Evolutionary conservation across 2,329 filamentous ascomycete species (phyloP).

Genomic region (Ophiostoma ulmi): DNA sequence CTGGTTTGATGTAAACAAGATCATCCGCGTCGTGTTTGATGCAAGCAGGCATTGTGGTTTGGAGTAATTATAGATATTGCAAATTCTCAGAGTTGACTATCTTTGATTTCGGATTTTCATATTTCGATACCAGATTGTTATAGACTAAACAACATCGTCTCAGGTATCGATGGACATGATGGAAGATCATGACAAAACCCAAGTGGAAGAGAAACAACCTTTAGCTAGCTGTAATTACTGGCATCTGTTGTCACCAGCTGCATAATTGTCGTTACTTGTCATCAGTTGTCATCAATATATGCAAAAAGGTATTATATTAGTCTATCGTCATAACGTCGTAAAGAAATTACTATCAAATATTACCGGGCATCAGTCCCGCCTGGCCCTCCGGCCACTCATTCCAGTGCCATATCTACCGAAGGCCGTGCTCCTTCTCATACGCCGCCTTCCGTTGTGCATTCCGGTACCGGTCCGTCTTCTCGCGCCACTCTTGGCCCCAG

Average conservation of each 20-base stretch:
- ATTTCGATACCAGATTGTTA: too few relatives aligned
- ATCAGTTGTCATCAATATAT: too few relatives aligned
- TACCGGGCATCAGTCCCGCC: not conserved
- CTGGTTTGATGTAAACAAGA: not conserved
- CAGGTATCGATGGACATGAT: too few relatives aligned
- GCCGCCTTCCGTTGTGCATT: constrained; percentile 34
- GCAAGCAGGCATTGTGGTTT: not conserved
- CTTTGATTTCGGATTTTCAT: too few relatives aligned
- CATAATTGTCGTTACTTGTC: too few relatives aligned
- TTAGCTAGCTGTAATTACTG: too few relatives aligned
- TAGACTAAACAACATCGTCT: too few relatives aligned
- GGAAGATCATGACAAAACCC: too few relatives aligned
- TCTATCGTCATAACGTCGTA: constrained; percentile 6
- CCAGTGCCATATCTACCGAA: not conserved
- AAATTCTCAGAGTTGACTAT: too few relatives aligned
- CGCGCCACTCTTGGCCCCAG: constrained; percentile 49
- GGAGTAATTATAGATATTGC: not conserved
- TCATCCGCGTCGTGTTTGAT: not conserved
- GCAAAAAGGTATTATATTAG: not conserved
- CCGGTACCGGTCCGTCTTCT: constrained; percentile 47
- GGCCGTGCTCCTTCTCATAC: constrained; percentile 21
- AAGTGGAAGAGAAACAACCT: too few relatives aligned
- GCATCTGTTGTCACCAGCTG: too few relatives aligned
- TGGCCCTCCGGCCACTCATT: not conserved
- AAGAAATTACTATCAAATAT: not conserved